A percentile compares a stretch with the other conserved stretches of the same genome.
Evolutionary conservation across 2,329 filamentous ascomycete species (phyloP).

Genomic region (Juglanconis oblonga): DNA sequence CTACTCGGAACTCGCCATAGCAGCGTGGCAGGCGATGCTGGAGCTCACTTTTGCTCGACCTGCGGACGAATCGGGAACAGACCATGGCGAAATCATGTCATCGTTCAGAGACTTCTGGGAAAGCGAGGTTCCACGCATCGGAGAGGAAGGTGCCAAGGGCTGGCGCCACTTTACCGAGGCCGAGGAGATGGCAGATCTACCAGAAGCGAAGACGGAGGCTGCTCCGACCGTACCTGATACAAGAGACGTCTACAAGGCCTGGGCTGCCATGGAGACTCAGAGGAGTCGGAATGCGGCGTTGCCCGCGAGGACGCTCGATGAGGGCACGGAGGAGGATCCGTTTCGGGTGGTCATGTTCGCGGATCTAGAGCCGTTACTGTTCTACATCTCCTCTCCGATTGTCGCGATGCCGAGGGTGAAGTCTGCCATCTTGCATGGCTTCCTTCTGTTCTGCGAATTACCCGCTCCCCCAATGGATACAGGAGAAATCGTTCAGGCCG

Average conservation of each 20-base stretch:
- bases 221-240: slow-evolving; percentile 25
- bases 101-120: slow-evolving; percentile 81
- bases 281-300: slow-evolving; percentile 46
- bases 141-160: slow-evolving; percentile 67
- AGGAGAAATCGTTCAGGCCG: slow-evolving; percentile 25
- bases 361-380: slow-evolving; percentile 67
- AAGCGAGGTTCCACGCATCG: slow-evolving; percentile 73
- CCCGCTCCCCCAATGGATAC: slow-evolving; percentile 44
- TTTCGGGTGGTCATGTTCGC: slow-evolving; percentile 78
- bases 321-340: slow-evolving; percentile 73
- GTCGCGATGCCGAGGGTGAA: neutral
- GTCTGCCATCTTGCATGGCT: slow-evolving; percentile 29
- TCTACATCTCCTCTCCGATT: slow-evolving; percentile 48
- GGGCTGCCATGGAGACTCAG: slow-evolving; percentile 53
- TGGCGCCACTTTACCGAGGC: slow-evolving; percentile 58
- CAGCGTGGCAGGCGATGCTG: slow-evolving; percentile 78
- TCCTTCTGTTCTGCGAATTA: slow-evolving; percentile 65
- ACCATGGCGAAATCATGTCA: slow-evolving; percentile 23
- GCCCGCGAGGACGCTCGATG: slow-evolving; percentile 73
- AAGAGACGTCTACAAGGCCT: slow-evolving; percentile 47
- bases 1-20: slow-evolving; percentile 72
- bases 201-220: slow-evolving; percentile 33
- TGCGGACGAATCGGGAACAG: slow-evolving; percentile 15
- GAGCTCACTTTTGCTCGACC: slow-evolving; percentile 69
- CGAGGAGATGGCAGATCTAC: slow-evolving; percentile 35